phyloP scores from a whole-genome alignment of 768 basidiomycete species.

The Pleurotus citrinopileatus region DNA sequence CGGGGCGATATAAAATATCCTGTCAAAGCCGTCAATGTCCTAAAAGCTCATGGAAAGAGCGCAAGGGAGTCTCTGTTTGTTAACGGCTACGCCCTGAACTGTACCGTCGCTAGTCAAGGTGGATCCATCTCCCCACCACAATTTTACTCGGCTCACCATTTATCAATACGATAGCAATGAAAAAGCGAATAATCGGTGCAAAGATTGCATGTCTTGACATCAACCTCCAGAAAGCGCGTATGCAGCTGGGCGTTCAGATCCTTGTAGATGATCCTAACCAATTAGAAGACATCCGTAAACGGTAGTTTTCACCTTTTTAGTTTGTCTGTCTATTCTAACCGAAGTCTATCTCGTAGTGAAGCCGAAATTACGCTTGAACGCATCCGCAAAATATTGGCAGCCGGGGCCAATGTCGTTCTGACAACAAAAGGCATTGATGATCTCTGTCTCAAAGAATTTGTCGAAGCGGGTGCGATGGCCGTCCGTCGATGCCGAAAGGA shows the following conservation, averaged over 20 bases:
- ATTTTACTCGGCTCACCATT: slow-evolving; percentile 5
- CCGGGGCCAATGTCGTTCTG: slow-evolving; percentile 94
- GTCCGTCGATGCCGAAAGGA: slow-evolving; percentile 97
- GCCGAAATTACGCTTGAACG: slow-evolving; percentile 94
- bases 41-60: slow-evolving; percentile 96
- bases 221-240: slow-evolving; percentile 92
- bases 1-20: slow-evolving; percentile 98
- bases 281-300: slow-evolving; percentile 91
- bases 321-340: not conserved
- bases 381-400: slow-evolving; percentile 91
- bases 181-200: slow-evolving; percentile 86
- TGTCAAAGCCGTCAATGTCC: slow-evolving; percentile 96
- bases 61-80: slow-evolving; percentile 94
- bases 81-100: slow-evolving; percentile 96
- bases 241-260: slow-evolving; percentile 98
- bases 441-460: slow-evolving; percentile 96
- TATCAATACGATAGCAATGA: slow-evolving; percentile 72
- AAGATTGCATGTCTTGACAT: slow-evolving; percentile 99
- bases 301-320: slow-evolving; percentile 43
- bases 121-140: slow-evolving; percentile 16
- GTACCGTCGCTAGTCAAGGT: slow-evolving; percentile 99
- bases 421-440: slow-evolving; percentile 99
- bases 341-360: slow-evolving; percentile 68
- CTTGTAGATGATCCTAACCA: slow-evolving; percentile 95
- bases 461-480: slow-evolving; percentile 98